Conservation (phyloP, 306 rosid species). For the Macrotyloma uniflorum region DNA sequence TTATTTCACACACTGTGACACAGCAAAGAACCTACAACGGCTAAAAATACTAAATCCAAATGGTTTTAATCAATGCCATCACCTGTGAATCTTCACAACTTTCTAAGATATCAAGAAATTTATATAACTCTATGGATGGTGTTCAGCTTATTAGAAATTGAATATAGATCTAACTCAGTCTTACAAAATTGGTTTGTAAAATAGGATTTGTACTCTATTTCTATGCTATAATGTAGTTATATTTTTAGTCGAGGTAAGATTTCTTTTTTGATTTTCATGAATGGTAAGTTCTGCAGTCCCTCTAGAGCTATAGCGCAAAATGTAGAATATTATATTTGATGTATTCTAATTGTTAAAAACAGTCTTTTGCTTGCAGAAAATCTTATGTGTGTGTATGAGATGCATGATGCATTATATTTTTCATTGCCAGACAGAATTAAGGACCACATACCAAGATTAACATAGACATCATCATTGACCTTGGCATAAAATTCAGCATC, state of each 20-base stretch:
- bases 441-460: conserved; percentile 69
- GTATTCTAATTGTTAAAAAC: no score
- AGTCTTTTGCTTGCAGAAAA: no score
- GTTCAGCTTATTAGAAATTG: no score
- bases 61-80: not conserved
- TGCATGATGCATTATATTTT: not conserved
- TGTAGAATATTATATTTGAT: not conserved
- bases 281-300: not conserved
- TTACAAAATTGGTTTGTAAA: no score
- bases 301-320: not conserved
- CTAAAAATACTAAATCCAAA: not conserved
- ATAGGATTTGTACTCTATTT: no score
- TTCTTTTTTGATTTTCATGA: not conserved
- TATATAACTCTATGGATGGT: no score
- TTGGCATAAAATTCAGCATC: conserved; percentile 69
- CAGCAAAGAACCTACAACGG: not conserved
- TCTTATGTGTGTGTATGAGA: not conserved
- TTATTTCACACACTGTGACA: conserved; percentile 30
- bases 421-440: conserved; percentile 36
- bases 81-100: not conserved
- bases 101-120: not conserved
- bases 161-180: no score
- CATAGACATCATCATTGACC: conserved; percentile 73
- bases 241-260: no score
- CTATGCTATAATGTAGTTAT: no score